Evolutionary conservation across 2,329 filamentous ascomycete species (phyloP), one percentile per base, ranked within the genome.

Genomic region (Nectriaceae sp.): DNA sequence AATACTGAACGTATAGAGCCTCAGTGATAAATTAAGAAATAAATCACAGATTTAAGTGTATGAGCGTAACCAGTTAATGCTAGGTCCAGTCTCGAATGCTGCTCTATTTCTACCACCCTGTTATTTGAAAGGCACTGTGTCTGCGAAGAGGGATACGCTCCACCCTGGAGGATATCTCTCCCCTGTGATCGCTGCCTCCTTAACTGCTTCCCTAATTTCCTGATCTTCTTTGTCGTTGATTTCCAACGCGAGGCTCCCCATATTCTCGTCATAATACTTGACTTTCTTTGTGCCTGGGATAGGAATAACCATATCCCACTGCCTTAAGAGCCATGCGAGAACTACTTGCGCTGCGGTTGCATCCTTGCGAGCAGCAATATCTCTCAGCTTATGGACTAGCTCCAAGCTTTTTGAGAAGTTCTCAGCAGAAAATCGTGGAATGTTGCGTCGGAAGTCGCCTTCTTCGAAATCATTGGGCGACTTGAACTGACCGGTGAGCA

Each of bases 321-420:
- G 80, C 4, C 74, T 75, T 57, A 84, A 56, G 49, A 86, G 52
- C 82, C 83, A 87, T 0, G 83, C 82, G 21, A 87, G 68, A 1
- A 80, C 76, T 29, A 88, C 60, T 61, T 87, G 77, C 2, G 72
- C 72, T 0, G 78, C 55, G 1, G 82, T 83, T 41, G 71, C 73
- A 0, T 58, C 73, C 66, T 86, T 84, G 52, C 68, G 71, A 24
- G 74, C 67, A 0, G 81, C 81, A 4, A 85, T 57, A 4, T 60
- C 68, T 6, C 68, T 64, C 44, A 87, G 72, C 18, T 63, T 61
- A 20, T 77, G 71, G 1, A 83, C 74, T 2, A 84, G 61, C 53
- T 72, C 68, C 11, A 82, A 49, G 53, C 85, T 85, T 59, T 77
- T 77, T 4, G 66, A 63, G 1, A 31, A 21, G 56, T 41, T 76